Percentiles rank a stretch among this genome's conserved stretches.
Conservation (phyloP, 176 grass and related monocot genomes). For the Musa schizocarpa region DNA sequence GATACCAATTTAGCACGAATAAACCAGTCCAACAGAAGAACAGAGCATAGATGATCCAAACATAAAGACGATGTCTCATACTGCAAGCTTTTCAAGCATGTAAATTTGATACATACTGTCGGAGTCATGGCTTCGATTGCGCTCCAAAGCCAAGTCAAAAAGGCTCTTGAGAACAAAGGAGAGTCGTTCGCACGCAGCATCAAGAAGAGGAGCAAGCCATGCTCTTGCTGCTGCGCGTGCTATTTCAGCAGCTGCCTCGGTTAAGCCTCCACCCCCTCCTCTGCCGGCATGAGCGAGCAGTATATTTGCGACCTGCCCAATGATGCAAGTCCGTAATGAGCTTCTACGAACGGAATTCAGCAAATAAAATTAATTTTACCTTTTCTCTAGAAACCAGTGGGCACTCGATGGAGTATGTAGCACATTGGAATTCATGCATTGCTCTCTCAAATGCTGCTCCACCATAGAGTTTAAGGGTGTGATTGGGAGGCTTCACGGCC, state of each 20-base stretch:
- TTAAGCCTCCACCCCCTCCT: constrained; percentile 64
- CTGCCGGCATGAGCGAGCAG: constrained; percentile 93
- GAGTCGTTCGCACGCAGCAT: constrained; percentile 89
- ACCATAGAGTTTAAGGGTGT: constrained; percentile 74
- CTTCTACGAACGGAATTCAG: background rate
- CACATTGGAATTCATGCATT: constrained; percentile 89
- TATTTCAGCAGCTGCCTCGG: constrained; percentile 87
- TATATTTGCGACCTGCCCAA: constrained; percentile 90
- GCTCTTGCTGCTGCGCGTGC: constrained; percentile 72
- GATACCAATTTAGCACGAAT: background rate
- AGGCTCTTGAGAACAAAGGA: constrained; percentile 87
- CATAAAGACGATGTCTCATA: too few relatives aligned
- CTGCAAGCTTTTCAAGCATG: too few relatives aligned
- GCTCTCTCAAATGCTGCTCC: constrained; percentile 96
- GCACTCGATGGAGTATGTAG: constrained; percentile 86
- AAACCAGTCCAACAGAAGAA: too few relatives aligned
- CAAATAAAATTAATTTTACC: constrained; percentile 26
- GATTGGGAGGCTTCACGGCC: constrained; percentile 63
- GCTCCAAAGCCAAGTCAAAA: constrained; percentile 87
- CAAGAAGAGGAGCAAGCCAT: constrained; percentile 83
- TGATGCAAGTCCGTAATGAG: constrained; percentile 8
- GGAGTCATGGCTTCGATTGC: constrained; percentile 46
- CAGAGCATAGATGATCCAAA: too few relatives aligned
- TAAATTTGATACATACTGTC: constrained; percentile 31
- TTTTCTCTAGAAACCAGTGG: constrained; percentile 93